Conservation (phyloP, 345 rosid species). For the Zanthoxylum bungeanum region DNA sequence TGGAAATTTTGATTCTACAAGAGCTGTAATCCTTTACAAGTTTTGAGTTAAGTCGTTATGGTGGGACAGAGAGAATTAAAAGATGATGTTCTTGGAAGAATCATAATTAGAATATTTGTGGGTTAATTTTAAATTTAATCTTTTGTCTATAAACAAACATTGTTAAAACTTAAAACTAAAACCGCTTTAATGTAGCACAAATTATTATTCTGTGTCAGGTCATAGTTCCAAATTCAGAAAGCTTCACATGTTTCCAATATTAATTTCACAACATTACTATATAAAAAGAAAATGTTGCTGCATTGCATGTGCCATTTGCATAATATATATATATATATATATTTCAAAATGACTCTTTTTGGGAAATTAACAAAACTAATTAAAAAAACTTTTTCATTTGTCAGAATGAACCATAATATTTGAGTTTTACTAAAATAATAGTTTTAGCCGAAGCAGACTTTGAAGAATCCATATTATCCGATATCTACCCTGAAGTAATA, state of each 20-base stretch:
- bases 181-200: too few species aligned
- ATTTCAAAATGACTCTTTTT: too few species aligned
- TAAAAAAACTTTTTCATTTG: too few species aligned
- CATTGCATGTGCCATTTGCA: constrained; percentile 18
- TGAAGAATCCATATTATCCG: too few species aligned
- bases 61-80: constrained; percentile 3
- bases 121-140: background rate
- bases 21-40: constrained; percentile 12
- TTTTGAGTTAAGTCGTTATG: background rate
- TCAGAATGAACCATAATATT: too few species aligned
- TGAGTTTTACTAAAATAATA: too few species aligned
- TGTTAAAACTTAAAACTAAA: too few species aligned
- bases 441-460: too few species aligned
- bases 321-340: too few species aligned
- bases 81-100: background rate
- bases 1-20: background rate
- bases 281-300: background rate
- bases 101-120: background rate
- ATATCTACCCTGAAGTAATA: too few species aligned
- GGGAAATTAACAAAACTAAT: too few species aligned
- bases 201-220: too few species aligned
- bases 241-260: background rate
- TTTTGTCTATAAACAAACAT: background rate
- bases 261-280: background rate
- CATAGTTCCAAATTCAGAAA: background rate